Base-by-base conservation (phyloP, 495 filamentous ascomycete genomes). In the Bryoglossum gracile region DNA sequence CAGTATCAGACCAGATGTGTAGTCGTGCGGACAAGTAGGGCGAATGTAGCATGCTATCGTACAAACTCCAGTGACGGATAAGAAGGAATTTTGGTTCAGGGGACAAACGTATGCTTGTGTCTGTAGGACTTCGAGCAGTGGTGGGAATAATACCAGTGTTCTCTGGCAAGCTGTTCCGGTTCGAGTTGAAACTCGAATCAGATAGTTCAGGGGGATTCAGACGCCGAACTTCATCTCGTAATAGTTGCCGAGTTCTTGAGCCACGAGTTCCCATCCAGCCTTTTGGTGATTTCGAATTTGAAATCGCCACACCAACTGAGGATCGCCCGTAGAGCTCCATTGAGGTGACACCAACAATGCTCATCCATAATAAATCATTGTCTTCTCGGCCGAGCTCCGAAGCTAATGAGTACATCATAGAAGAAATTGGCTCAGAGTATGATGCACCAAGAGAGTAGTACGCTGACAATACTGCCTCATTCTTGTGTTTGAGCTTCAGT, bases 21-120 rank as follows among this genome's bases (percentile, higher is more conserved):
- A 98, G 76, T 25, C 87, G 74, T 1, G 90, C 86, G 19, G 90
- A 88, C n/a, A 98, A 77, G 60, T 95, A 97, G 0, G 91, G 87
- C 1, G 89, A 95, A 62, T 98, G 92, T 19, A 97, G 74, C 92
- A 98, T 98, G 64, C 89, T 94, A 54, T 98, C 92, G 63, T 97
- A 96, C 3, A 98, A 72, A 42, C 87, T 92, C 92, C 92, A 98
- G 60, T 98, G 92, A 19, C 92, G 74, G 44, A 98, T 87, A 1
- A 98, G 78, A 21, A 97, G 78, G 56, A 98, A 96, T 44, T 84
- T 86, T 26, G 91, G 94, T 64, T 98, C 92, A 0, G 94, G 92
- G 0, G 89, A 95, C 23, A 98, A 65, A 14, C 89, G 84, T 56
- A 98, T 98, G 37, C 87, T 83, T 17, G 80, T 94, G 63, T 98